Conservation (phyloP, 805 yeast genomes). For the Candida odintsovae region DNA sequence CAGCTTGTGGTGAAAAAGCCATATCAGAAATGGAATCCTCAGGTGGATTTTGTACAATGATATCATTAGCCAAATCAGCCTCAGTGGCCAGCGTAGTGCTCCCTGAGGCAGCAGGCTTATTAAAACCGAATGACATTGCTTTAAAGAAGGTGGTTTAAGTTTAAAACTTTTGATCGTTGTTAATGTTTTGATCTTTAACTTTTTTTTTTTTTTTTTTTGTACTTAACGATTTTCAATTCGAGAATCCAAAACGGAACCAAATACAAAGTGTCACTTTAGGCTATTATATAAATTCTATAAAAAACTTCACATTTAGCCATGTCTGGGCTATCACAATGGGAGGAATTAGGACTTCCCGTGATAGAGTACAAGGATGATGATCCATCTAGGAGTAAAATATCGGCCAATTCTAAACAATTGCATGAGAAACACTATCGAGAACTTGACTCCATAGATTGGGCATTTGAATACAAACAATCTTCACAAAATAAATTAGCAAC, state of each 20-base stretch:
- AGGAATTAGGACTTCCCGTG: constrained; percentile 11
- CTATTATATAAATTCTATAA: no score
- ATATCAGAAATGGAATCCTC: constrained; percentile 85
- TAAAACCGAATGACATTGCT: constrained; percentile 33
- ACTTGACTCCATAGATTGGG: constrained; percentile 48
- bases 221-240: neutral
- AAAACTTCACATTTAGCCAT: neutral
- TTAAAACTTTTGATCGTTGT: neutral
- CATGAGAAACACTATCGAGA: constrained; percentile 28
- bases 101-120: constrained; percentile 20
- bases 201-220: neutral
- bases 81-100: constrained; percentile 20
- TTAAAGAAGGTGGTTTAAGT: no score
- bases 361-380: constrained; percentile 4
- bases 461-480: constrained; percentile 32
- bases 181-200: neutral
- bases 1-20: constrained; percentile 82
- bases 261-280: neutral
- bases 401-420: neutral
- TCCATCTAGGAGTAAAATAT: neutral
- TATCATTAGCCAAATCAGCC: constrained; percentile 60
- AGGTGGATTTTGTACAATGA: constrained; percentile 72
- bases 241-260: no score
- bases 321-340: neutral
- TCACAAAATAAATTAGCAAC: neutral